Conservation (phyloP, 129 eudicot species). For the Escallonia herrerae region DNA sequence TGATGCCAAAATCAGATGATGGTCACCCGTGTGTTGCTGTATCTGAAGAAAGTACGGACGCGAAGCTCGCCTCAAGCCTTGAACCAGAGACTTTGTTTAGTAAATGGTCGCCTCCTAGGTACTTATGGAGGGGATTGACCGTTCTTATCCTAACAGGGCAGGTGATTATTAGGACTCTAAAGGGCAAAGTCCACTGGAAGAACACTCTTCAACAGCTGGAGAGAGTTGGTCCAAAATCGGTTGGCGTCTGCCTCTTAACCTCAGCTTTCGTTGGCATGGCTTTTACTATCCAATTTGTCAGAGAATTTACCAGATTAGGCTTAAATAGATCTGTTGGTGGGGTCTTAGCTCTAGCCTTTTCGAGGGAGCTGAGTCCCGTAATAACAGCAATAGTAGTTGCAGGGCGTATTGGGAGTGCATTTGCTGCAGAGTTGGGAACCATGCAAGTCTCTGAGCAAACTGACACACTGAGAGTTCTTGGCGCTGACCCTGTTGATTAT, state of each 20-base stretch:
- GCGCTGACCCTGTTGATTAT: constrained; percentile 82
- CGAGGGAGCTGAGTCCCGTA: constrained; percentile 88
- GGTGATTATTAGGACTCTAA: constrained; percentile 51
- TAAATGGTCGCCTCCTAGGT: constrained; percentile 83
- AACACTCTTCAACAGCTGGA: constrained; percentile 96
- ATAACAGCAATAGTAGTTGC: constrained; percentile 88
- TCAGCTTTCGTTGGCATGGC: constrained; percentile 97
- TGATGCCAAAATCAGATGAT: constrained; percentile 37
- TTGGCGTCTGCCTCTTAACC: constrained; percentile 86
- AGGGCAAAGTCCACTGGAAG: constrained; percentile 86
- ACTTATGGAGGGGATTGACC: constrained; percentile 79
- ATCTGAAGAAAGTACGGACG: constrained; percentile 32
- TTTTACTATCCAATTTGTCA: constrained; percentile 81
- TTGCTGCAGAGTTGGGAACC: constrained; percentile 88
- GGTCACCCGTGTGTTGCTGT: constrained; percentile 37
- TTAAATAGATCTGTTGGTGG: constrained; percentile 90
- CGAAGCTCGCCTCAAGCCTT: constrained; percentile 14
- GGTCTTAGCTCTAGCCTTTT: constrained; percentile 76
- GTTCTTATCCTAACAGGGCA: constrained; percentile 74
- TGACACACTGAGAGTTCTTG: constrained; percentile 83
- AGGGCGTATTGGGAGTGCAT: constrained; percentile 82
- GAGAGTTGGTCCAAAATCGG: constrained; percentile 92
- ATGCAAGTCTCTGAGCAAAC: constrained; percentile 97
- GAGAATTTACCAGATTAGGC: constrained; percentile 88
- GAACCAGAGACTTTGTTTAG: constrained; percentile 40